Percentiles rank a stretch among this genome's conserved stretches.
phyloP scores from a whole-genome alignment of 129 eudicot genomes.

The Gnaphalium uliginosum region DNA sequence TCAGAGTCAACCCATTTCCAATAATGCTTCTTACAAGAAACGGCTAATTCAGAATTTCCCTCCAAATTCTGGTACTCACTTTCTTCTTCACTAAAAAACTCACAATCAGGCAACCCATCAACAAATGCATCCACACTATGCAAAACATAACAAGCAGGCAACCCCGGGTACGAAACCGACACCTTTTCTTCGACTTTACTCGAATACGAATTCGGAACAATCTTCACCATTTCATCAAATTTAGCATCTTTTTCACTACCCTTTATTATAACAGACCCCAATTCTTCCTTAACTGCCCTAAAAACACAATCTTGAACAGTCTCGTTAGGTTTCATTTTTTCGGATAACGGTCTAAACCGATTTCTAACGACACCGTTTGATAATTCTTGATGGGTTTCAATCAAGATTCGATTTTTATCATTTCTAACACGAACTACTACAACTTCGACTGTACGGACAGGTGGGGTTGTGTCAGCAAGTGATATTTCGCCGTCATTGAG shows the following conservation, averaged over 20 bases:
- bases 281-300: conserved; percentile 80
- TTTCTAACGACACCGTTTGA: conserved; percentile 64
- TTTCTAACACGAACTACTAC: conserved; percentile 52
- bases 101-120: conserved; percentile 75
- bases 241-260: background rate
- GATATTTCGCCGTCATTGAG: conserved; percentile 72
- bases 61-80: conserved; percentile 51
- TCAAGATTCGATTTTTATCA: conserved; percentile 34
- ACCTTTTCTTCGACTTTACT: conserved; percentile 74
- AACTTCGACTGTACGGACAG: conserved; percentile 66
- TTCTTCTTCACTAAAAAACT: conserved; percentile 73
- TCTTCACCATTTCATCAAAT: conserved; percentile 37
- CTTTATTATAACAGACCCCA: conserved; percentile 48
- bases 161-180: conserved; percentile 87
- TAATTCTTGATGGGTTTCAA: conserved; percentile 76
- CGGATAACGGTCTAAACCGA: conserved; percentile 70
- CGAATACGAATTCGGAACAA: conserved; percentile 56
- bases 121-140: conserved; percentile 80
- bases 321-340: conserved; percentile 90
- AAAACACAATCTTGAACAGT: conserved; percentile 59
- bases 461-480: conserved; percentile 64
- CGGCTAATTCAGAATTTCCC: conserved; percentile 47
- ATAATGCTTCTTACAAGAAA: conserved; percentile 71
- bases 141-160: conserved; percentile 86
- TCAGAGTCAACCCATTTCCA: conserved; percentile 88